phyloP scores from a whole-genome alignment of 2,329 filamentous ascomycete species.

The Verticillium zaregamsianum region DNA sequence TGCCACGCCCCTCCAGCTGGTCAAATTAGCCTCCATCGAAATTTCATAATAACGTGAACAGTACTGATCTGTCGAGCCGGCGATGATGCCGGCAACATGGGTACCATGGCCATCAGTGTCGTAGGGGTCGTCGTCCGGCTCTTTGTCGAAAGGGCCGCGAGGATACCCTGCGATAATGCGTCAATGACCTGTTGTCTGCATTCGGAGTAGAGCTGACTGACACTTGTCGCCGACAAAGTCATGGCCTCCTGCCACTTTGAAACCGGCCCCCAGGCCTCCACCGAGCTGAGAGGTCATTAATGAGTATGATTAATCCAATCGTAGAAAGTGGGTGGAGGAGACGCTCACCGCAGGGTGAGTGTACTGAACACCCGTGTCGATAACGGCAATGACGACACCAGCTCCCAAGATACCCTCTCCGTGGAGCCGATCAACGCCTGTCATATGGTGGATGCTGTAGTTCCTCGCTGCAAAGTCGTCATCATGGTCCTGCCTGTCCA shows the following conservation, averaged over 20 bases:
- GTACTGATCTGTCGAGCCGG: conserved; percentile 8
- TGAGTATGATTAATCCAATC: too few species aligned
- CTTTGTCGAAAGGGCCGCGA: conserved; percentile 12
- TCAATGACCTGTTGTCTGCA: background rate
- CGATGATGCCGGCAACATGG: conserved; percentile 27
- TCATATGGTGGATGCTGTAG: conserved; percentile 32
- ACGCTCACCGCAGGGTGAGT: conserved; percentile 28
- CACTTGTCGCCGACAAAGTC: conserved; percentile 9
- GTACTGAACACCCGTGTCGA: conserved; percentile 36
- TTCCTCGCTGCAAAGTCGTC: conserved; percentile 10
- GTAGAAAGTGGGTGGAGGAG: too few species aligned
- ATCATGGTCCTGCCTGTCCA: background rate
- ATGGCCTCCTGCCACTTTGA: conserved; percentile 12
- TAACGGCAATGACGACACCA: conserved; percentile 31
- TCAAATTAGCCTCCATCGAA: too few species aligned
- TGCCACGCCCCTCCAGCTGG: conserved; percentile 18
- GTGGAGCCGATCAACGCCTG: conserved; percentile 33
- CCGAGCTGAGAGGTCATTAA: conserved; percentile 6
- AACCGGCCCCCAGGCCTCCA: conserved; percentile 8
- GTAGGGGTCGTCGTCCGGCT: conserved; percentile 29
- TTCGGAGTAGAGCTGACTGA: background rate
- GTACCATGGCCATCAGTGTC: conserved; percentile 31
- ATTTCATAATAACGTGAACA: background rate
- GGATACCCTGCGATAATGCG: background rate
- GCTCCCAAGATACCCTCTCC: conserved; percentile 30